Base-by-base conservation (phyloP, 177 flowering plant genomes). In the Vitis hybrid region DNA sequence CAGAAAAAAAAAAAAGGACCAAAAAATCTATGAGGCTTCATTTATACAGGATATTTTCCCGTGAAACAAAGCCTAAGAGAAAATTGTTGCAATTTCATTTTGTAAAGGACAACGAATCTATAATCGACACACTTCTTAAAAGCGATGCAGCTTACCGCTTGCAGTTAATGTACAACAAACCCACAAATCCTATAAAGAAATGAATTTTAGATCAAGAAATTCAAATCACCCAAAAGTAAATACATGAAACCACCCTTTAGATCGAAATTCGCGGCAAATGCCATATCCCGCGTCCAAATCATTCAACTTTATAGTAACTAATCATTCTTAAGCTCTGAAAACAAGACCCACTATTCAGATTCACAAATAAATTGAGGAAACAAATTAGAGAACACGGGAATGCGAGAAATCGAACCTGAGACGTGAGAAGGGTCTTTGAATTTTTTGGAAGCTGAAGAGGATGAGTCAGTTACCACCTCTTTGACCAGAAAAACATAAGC, bases 401-500 rank as follows among this genome's bases (percentile, higher is more conserved):
- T 12, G 44, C 9, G 61, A 20, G 11, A 33, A 44, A 65, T 11
- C 71, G 55, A 56, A 96, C 99, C 99, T 58, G 99, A 90, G 68
- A 92, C 76, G 62, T 76, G 89, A 74, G 95, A 77, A 5, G 85
- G 74, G 77, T 94, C 93, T 76, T 91, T 96, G 81, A 92, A 69
- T 82, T 91, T 96, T 78, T 75, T 82, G 6, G 87, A 73, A 59
- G 81, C 33, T 54, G 84, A 76, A 0, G 79, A 55, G 22, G 84
- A 62, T 15, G 79, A 56, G n/a, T 86, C 89, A 44, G 82, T 12
- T 56, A 71, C 18, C 15, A 92, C 71, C 78, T 96, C 98, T 76
- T 92, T 92, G 63, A 96, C 98, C 9, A 96, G 82, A 62, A 51
- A 96, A 51, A 94, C 97, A 56, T 68, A 92, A 7, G 98, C 98